Base-by-base conservation (phyloP, 2,329 filamentous ascomycete species). In the Hypomyces rosellus region DNA sequence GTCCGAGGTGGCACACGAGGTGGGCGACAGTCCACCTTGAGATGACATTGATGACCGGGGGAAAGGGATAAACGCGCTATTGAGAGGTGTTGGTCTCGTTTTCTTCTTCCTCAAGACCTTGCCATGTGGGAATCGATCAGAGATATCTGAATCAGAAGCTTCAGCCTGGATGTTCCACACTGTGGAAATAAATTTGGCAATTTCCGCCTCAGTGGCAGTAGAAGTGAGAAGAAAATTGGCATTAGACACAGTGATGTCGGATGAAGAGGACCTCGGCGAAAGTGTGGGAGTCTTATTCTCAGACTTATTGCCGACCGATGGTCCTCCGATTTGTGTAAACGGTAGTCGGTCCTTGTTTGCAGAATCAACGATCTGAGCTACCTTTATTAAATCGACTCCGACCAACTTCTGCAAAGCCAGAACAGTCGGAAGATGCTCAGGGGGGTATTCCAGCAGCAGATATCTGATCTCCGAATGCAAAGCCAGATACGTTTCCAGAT, bases 401-500 rank as follows among this genome's bases (percentile, higher is more conserved):
- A 82, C 69, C 5, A 85, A 69, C 46, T 72, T 73, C 54, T 82
- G 81, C 5, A 85, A 64, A 1, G 80, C 78, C 4, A 83, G 60
- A 2, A 84, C 69, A 3, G 80, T 81, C 2, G 74, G 58, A 2
- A 85, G 69, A 54, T 84, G 76, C 45, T 77, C 74, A 0, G 75
- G 65, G 0, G 80, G 74, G 54, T 81, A 85, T 50, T 84, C 77
- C 8, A 85, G 68, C 5, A 85, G 63, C 1, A 85, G 71, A 50
- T 84, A 77, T 9, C 75, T 74, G 16, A 78, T 75, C 36, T 74
- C 67, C 2, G 72, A 59, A 55, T 83, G 77, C 2, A 73, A 67
- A 4, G 74, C 71, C 45, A 85, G 68, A 54, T 82, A 84, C 0
- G 75, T 74, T 57, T 85, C 81, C 1, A 85, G 69, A 53, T 83